Evolutionary conservation across 306 rosid species (phyloP).

Genomic region (Acmispon strigosus): DNA sequence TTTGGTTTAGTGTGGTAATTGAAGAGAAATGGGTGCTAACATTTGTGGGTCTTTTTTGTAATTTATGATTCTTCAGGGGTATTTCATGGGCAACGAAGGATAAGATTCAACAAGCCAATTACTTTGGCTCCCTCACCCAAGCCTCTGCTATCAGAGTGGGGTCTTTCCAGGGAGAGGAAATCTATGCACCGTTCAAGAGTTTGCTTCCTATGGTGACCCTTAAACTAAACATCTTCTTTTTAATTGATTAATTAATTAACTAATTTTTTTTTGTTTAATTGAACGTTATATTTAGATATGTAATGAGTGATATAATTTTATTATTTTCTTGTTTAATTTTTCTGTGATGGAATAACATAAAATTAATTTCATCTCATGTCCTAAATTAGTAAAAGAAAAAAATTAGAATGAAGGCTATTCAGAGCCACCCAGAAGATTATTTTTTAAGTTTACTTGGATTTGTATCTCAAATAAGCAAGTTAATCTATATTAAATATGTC

Average conservation of each 20-base stretch:
- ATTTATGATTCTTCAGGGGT: constrained; percentile 46
- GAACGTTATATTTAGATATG: background rate
- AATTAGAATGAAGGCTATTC: no score
- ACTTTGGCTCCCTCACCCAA: constrained; percentile 90
- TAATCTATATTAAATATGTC: no score
- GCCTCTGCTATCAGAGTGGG: constrained; percentile 93
- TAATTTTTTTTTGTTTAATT: background rate
- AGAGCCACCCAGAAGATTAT: no score
- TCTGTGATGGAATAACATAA: background rate
- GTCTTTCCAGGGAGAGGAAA: constrained; percentile 89
- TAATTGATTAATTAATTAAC: background rate
- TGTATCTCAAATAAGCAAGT: no score
- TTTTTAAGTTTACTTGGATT: no score
- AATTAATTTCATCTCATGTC: background rate
- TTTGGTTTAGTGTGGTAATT: background rate
- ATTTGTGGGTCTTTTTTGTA: background rate
- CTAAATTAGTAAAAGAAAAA: background rate
- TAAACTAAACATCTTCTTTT: background rate
- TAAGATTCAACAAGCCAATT: constrained; percentile 89
- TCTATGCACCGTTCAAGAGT: constrained; percentile 93
- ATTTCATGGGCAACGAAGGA: constrained; percentile 99
- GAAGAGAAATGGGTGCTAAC: background rate
- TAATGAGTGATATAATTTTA: background rate
- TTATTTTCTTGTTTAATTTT: no score
- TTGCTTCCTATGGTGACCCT: constrained; percentile 79